Base-by-base conservation (phyloP, 2,329 filamentous ascomycete species). In the Fusarium sp. region DNA sequence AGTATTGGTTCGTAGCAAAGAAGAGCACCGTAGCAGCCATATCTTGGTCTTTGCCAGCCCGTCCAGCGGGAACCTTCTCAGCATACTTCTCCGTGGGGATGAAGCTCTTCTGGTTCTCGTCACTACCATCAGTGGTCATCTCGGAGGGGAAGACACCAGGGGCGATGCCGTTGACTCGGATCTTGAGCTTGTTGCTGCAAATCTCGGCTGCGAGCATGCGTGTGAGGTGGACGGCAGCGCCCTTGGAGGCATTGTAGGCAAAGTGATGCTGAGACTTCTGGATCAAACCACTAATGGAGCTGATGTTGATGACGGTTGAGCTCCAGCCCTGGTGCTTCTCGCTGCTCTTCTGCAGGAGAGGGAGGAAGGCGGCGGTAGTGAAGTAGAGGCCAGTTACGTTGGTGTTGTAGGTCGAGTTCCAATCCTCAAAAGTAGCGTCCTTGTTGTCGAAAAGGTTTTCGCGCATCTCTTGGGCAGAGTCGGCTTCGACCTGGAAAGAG, bases 321-420 rank as follows among this genome's bases (percentile, higher is more conserved):
- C 88, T 84, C 84, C 83, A 86, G 54, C 81, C 82, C 6, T 72
- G 63, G 59, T 81, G 77, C 2, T 57, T 70, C 50, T 82, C 78
- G 69, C 72, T 84, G 71, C 70, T 80, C 21, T 82, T 82, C 73
- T 89, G 84, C 49, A 92, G 82, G 6, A 91, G 80, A 0, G 89
- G 88, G 2, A 88, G 84, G 42, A 91, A 84, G 0, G 87, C 84
- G 48, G 89, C 83, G 0, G 88, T 89, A 48, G 87, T 82, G 67
- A 90, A 91, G 80, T 88, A 91, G 56, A 88, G 83, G 61, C 85
- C 87, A 31, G 92, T 87, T 13, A 94, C 91, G 67, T 96, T 94
- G 20, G 91, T 92, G 59, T 87, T 86, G 81, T 91, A 94, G 0
- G 88, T 87, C 39, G 85, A 79, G n/a, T 84, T 84, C 93, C 92